Percentiles rank a stretch among this genome's conserved stretches.
Evolutionary conservation across 208 protist species (phyloP).

Genomic region (Acanthamoeba culbertsoni): DNA sequence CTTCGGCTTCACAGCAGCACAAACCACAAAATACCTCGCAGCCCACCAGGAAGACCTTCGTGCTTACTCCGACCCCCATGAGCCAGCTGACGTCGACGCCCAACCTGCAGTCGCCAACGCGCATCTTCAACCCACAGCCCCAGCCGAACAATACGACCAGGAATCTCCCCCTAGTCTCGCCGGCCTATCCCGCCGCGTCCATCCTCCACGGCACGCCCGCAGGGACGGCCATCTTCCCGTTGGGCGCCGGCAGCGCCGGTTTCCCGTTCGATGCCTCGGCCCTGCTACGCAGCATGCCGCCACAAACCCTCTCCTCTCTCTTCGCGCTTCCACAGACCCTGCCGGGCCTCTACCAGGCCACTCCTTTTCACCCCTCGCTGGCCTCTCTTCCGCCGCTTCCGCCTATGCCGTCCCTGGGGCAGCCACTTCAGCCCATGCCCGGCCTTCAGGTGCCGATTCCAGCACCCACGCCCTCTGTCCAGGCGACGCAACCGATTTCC

Average conservation of each 20-base stretch:
- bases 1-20: too few species aligned
- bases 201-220: background rate
- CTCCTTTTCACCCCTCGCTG: background rate
- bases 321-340: background rate
- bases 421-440: background rate
- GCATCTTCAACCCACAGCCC: background rate
- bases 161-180: too few species aligned
- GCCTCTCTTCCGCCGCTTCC: background rate
- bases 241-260: background rate
- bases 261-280: background rate
- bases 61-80: too few species aligned
- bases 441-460: too few species aligned
- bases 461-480: too few species aligned
- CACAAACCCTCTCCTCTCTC: background rate
- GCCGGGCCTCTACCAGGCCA: background rate
- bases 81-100: background rate
- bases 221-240: background rate
- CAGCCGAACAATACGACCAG: too few species aligned
- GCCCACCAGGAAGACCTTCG: background rate
- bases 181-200: background rate
- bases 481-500: too few species aligned
- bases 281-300: background rate
- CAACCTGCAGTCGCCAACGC: background rate
- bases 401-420: background rate
- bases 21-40: background rate